Evolutionary conservation across 2,329 filamentous ascomycete species (phyloP), one percentile per base, ranked within the genome.

Genomic region (Diaporthe eres): DNA sequence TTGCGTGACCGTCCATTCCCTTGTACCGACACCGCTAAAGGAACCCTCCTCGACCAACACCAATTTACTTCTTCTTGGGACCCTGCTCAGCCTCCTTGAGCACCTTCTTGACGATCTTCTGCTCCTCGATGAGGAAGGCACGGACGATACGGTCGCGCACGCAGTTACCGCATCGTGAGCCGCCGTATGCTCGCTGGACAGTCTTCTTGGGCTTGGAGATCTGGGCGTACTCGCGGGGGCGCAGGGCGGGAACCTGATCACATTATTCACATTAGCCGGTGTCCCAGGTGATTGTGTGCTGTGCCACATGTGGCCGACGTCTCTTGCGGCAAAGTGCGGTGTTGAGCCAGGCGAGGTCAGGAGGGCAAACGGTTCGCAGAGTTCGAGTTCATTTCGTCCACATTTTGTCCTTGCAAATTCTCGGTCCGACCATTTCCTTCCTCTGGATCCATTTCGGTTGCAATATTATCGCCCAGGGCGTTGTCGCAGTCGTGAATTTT

Each of bases 21-120:
- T 79, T 80, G 78, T 79, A 75, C 78, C 79, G 77, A 76, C 79
- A 75, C 76, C 77, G 75, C 78, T 76, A 65, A 77, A 80, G 72
- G 71, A 67, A 77, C 75, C 77, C 77, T 74, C 82, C 81, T 79
- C 83, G 80, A 82, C 61, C 79, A 79, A 80, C 76, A 77, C 77
- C 87, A 88, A 80, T 90, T 92, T 94, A 92, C 89, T 92, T 92
- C 90, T 92, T 92, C 88, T 90, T 92, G 83, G 89, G 87, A 84
- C 88, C 86, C 84, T 87, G 94, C 91, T 95, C 94, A 90, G 98
- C 95, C 92, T 98, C 96, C 94, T 98, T 98, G 87, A 98, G 92
- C 84, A 99, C 97, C 95, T 99, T 99, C 95, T 99, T 99, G 89
- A 99, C 97, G 84, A 99, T 98, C 95, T 99, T 99, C 92, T 99